Evolutionary conservation across 2,329 filamentous ascomycete species (phyloP).

Genomic region (Microascus cirrosus): DNA sequence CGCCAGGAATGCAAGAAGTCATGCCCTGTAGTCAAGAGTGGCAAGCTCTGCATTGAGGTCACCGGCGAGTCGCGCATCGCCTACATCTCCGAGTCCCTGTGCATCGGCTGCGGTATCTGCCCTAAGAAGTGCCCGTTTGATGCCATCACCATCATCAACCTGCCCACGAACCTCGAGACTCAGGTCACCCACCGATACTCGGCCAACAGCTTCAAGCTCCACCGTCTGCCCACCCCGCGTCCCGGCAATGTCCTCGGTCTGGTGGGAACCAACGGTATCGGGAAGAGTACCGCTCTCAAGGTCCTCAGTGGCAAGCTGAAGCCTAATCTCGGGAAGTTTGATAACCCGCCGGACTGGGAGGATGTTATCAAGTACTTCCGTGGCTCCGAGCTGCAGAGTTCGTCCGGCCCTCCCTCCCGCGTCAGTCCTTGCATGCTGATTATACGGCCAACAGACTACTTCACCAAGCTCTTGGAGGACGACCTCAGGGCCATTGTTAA

Average conservation of each 20-base stretch:
- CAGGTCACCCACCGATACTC: constrained; percentile 98
- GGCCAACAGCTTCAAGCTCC: constrained; percentile 99
- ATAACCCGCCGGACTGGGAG: constrained; percentile 98
- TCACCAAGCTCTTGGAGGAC: constrained; percentile 95
- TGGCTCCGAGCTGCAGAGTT: constrained; percentile 93
- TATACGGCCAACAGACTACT: constrained; percentile 56
- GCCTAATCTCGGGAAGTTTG: constrained; percentile 88
- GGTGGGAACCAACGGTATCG: constrained; percentile 98
- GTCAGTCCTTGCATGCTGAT: background rate
- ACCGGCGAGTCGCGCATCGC: constrained; percentile 79
- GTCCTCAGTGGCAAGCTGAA: constrained; percentile 98
- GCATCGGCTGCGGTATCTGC: constrained; percentile 98
- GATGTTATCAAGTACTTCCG: constrained; percentile 98
- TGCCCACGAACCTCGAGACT: constrained; percentile 97
- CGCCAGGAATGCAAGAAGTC: constrained; percentile 99
- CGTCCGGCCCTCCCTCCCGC: constrained; percentile 18
- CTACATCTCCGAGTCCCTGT: constrained; percentile 93
- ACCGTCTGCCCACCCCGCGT: constrained; percentile 88
- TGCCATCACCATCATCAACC: constrained; percentile 99
- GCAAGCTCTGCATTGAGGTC: constrained; percentile 97
- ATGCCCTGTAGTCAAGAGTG: constrained; percentile 91
- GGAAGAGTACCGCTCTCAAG: constrained; percentile 99
- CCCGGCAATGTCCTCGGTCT: constrained; percentile 92
- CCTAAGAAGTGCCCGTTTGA: constrained; percentile 98
- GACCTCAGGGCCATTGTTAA: constrained; percentile 97